A percentile compares a stretch with the other conserved stretches of the same genome.
Conservation (phyloP, 1,284 basidiomycete species). For the Dichomitus squalens region DNA sequence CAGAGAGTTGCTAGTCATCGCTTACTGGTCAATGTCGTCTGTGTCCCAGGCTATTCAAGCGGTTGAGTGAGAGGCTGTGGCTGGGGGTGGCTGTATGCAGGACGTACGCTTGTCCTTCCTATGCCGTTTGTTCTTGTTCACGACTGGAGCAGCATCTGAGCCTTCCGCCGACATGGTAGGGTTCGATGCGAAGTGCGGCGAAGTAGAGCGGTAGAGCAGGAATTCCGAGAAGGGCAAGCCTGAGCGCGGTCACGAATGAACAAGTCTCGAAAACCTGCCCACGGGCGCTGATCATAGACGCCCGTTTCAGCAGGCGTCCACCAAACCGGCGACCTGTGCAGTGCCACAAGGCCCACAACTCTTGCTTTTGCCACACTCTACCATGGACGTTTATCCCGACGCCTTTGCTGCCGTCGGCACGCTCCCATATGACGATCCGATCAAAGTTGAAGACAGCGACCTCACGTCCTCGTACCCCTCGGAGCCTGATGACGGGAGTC, state of each 20-base stretch:
- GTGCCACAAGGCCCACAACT: background rate
- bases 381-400: constrained; percentile 41
- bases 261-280: background rate
- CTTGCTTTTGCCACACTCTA: background rate
- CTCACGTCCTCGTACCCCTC: constrained; percentile 44
- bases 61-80: constrained; percentile 1
- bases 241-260: background rate
- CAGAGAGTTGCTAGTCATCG: constrained; percentile 14
- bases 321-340: too few species aligned
- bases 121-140: constrained; percentile 86
- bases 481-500: constrained; percentile 19
- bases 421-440: constrained; percentile 53
- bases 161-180: constrained; percentile 46
- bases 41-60: constrained; percentile 88
- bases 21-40: constrained; percentile 97
- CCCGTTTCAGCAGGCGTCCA: background rate
- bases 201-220: background rate
- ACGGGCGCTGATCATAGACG: background rate
- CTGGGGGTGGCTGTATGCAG: background rate
- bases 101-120: constrained; percentile 89
- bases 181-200: background rate
- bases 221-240: background rate
- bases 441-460: constrained; percentile 42
- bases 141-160: constrained; percentile 42
- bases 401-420: constrained; percentile 13